These are phyloP conservation scores for Cerrena zonata DNA, from an alignment of 1,284 basidiomycete species.

Conservation along the genomic window DNA sequence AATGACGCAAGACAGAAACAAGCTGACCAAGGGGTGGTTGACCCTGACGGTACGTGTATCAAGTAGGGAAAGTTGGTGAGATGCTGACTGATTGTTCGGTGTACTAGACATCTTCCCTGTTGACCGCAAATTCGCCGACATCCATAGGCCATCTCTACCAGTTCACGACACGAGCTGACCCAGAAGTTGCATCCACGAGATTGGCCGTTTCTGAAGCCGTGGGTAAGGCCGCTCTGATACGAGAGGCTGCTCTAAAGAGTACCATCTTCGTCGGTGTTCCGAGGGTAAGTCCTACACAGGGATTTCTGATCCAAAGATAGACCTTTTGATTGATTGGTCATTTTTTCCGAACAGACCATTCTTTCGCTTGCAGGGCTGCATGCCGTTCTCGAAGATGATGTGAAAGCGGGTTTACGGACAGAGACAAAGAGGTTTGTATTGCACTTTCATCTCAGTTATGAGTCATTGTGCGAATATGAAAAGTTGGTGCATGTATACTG, in stretches of 20 bases:
- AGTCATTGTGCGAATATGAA: conserved; percentile 20
- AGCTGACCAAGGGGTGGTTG: conserved; percentile 76
- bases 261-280: conserved; percentile 90
- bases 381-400: conserved; percentile 72
- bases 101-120: conserved; percentile 70
- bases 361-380: conserved; percentile 73
- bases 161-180: conserved; percentile 57
- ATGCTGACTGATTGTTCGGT: neutral
- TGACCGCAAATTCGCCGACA: conserved; percentile 79
- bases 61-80: neutral
- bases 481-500: conserved; percentile 5
- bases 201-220: conserved; percentile 47
- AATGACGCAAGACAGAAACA: conserved; percentile 57
- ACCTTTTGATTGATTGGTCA: too few species aligned
- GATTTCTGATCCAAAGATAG: neutral
- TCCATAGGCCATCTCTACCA: conserved; percentile 75
- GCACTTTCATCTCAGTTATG: neutral
- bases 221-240: conserved; percentile 77
- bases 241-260: conserved; percentile 91
- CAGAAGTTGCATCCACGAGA: conserved; percentile 37
- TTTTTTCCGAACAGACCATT: conserved; percentile 56
- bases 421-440: conserved; percentile 37
- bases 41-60: conserved; percentile 63
- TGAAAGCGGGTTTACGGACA: conserved; percentile 64
- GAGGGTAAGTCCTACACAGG: conserved; percentile 47